phyloP scores from a whole-genome alignment of 192 early-diverging fungal genomes.

The Fimicolochytrium jonesii region DNA sequence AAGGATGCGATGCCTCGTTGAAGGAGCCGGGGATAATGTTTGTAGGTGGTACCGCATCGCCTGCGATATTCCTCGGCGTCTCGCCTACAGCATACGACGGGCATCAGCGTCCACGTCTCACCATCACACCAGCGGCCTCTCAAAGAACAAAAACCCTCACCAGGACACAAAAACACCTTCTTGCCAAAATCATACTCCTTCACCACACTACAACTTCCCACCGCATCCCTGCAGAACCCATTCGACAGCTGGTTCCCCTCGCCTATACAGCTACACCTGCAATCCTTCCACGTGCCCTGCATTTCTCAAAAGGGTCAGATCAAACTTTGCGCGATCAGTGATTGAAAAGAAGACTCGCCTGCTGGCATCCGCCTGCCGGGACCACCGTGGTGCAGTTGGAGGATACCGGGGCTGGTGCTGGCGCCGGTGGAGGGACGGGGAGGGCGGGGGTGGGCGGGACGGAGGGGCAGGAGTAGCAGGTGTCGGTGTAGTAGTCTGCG shows the following conservation, averaged over 20 bases:
- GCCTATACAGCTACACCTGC: constrained; percentile 1
- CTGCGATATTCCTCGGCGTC: too few species aligned
- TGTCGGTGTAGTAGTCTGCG: constrained; percentile 7
- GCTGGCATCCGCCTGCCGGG: constrained; percentile 1
- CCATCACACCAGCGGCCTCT: too few species aligned
- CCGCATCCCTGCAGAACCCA: constrained; percentile 6
- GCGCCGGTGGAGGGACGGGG: constrained; percentile 3
- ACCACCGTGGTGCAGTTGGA: not conserved
- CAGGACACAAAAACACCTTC: constrained; percentile 26
- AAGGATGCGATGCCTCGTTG: too few species aligned
- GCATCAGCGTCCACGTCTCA: too few species aligned
- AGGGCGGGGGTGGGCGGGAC: not conserved
- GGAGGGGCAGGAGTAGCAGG: constrained; percentile 30
- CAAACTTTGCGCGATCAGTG: too few species aligned
- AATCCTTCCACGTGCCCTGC: constrained; percentile 9
- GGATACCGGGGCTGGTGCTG: not conserved
- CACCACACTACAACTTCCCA: not conserved
- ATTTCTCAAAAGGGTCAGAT: too few species aligned
- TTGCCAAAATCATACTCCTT: constrained; percentile 21
- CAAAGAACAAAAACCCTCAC: constrained; percentile 22
- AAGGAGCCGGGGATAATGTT: too few species aligned
- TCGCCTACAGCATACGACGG: too few species aligned
- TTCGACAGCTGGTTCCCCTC: not conserved
- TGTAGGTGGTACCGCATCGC: too few species aligned
- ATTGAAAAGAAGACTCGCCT: too few species aligned